phyloP scores from a whole-genome alignment of 176 grass and related monocot species.

The Aechmea fasciata region DNA sequence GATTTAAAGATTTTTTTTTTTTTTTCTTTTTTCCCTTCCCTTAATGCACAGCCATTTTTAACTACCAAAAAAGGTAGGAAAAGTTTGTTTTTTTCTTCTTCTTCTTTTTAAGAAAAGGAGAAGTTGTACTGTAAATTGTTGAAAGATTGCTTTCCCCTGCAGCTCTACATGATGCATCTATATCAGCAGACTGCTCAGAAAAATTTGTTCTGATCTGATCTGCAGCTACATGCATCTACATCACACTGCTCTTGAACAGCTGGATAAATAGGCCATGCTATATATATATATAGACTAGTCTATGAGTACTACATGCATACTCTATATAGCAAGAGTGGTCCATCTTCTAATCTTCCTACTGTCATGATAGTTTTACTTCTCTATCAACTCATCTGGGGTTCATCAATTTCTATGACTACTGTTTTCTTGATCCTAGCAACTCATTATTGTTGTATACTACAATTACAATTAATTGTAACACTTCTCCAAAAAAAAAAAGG shows the following conservation, averaged over 20 bases:
- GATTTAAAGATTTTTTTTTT: too few relatives aligned
- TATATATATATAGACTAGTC: background rate
- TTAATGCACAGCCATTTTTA: too few relatives aligned
- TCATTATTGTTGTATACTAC: background rate
- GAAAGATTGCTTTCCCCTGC: too few relatives aligned
- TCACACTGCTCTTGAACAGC: background rate
- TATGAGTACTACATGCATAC: background rate
- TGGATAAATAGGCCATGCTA: background rate
- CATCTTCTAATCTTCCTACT: background rate
- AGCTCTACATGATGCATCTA: too few relatives aligned
- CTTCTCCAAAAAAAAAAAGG: background rate
- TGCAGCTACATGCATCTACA: background rate
- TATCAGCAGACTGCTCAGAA: too few relatives aligned
- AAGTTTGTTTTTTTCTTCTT: too few relatives aligned
- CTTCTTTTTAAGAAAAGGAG: too few relatives aligned
- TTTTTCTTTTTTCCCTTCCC: too few relatives aligned
- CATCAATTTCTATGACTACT: background rate
- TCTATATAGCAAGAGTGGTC: background rate
- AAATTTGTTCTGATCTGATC: background rate
- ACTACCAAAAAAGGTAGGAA: too few relatives aligned
- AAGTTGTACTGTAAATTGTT: too few relatives aligned
- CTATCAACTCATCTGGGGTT: background rate
- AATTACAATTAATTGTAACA: background rate
- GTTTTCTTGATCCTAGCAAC: background rate
- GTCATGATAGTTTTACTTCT: background rate